phyloP scores from a whole-genome alignment of 371 early-diverging fungal species.

The Phascolomyces articulosus region DNA sequence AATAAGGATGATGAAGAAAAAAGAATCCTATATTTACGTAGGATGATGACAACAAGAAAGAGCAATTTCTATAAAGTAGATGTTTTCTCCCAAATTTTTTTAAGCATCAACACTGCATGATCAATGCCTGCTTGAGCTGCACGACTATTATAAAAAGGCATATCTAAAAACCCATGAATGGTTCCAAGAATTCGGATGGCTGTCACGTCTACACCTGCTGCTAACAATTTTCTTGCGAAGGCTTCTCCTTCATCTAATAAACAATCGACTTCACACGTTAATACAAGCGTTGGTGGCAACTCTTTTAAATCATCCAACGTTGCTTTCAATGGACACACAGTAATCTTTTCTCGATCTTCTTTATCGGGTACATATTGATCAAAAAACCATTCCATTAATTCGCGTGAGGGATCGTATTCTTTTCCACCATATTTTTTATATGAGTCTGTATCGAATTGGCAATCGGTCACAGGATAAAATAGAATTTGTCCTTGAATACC shows the following conservation, averaged over 20 bases:
- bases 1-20: too few species aligned
- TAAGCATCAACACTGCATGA: background rate
- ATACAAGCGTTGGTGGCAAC: slow-evolving; percentile 33
- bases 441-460: slow-evolving; percentile 23
- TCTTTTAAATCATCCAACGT: slow-evolving; percentile 27
- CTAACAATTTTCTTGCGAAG: slow-evolving; percentile 22
- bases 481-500: slow-evolving; percentile 26
- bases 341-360: slow-evolving; percentile 11
- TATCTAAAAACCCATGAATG: slow-evolving; percentile 10
- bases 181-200: slow-evolving; percentile 21
- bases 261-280: slow-evolving; percentile 35
- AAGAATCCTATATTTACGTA: too few species aligned
- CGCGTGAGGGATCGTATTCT: slow-evolving; percentile 15
- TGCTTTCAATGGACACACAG: slow-evolving; percentile 22
- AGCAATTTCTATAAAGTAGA: too few species aligned
- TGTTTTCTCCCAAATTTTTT: background rate
- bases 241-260: slow-evolving; percentile 39
- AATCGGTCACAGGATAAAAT: slow-evolving; percentile 29
- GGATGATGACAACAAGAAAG: background rate
- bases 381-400: slow-evolving; percentile 30
- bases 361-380: slow-evolving; percentile 27
- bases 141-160: background rate
- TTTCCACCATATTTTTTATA: slow-evolving; percentile 20
- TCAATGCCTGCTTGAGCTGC: background rate
- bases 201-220: slow-evolving; percentile 31